These are phyloP conservation scores for Suillus brevipes DNA, from an alignment of 768 basidiomycete genomes.

Conservation along the genomic window DNA sequence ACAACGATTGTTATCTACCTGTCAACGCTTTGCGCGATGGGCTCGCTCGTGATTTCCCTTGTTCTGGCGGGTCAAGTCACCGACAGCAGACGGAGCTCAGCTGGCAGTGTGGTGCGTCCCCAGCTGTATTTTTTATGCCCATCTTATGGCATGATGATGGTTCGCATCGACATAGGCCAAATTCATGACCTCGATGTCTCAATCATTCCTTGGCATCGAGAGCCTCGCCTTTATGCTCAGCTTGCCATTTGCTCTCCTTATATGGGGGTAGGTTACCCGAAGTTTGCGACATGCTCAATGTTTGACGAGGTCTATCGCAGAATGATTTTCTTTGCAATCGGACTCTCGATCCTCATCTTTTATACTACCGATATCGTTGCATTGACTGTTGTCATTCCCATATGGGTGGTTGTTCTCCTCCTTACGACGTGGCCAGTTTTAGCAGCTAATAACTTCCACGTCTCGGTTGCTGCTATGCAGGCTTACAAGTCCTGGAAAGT, in stretches of 20 bases:
- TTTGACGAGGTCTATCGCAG: not conserved
- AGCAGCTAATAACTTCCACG: not conserved
- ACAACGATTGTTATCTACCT: constrained; percentile 38
- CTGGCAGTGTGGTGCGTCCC: constrained; percentile 30
- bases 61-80: constrained; percentile 39
- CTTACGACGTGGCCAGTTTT: constrained; percentile 1
- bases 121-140: not conserved
- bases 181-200: constrained; percentile 21
- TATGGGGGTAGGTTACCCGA: constrained; percentile 29
- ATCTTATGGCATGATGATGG: not conserved
- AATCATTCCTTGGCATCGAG: constrained; percentile 24
- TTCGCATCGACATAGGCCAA: not conserved
- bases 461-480: not conserved
- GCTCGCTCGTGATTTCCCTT: constrained; percentile 36
- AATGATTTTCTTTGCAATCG: constrained; percentile 15
- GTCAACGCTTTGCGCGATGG: constrained; percentile 38
- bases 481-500: not conserved
- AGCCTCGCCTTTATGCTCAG: constrained; percentile 34
- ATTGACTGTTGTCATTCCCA: constrained; percentile 2
- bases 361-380: constrained; percentile 1
- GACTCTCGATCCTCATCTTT: constrained; percentile 12
- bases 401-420: constrained; percentile 8
- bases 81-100: constrained; percentile 21
- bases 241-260: constrained; percentile 33
- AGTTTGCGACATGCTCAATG: too few species aligned